A percentile compares a stretch with the other conserved stretches of the same genome.
Evolutionary conservation across 176 grass and related monocot genomes (phyloP).

Genomic region (Phragmites australis): DNA sequence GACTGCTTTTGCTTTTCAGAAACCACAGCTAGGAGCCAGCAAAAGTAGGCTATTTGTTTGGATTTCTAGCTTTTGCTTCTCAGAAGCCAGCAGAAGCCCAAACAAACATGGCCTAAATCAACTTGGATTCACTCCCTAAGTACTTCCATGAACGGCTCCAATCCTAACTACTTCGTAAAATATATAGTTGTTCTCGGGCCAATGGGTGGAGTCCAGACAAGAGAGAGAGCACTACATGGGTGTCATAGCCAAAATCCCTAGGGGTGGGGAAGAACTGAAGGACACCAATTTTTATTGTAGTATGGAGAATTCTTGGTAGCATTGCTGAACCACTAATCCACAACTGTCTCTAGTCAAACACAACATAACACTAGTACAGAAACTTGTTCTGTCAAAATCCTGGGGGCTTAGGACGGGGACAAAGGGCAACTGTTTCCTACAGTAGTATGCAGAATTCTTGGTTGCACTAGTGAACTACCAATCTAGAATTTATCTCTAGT

Average conservation of each 20-base stretch:
- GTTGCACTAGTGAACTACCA: not conserved
- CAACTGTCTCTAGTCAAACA: too few relatives aligned
- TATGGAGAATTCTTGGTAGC: not conserved
- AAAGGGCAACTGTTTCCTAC: not conserved
- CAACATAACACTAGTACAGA: not conserved
- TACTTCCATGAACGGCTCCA: not conserved
- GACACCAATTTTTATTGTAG: not conserved
- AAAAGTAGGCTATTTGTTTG: too few relatives aligned
- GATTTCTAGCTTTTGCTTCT: too few relatives aligned
- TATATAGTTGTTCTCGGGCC: not conserved
- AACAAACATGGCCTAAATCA: too few relatives aligned
- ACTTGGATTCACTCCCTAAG: slow-evolving; percentile 5
- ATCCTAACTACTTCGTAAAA: not conserved
- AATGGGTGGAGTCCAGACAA: too few relatives aligned
- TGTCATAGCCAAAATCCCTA: too few relatives aligned
- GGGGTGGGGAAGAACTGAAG: too few relatives aligned
- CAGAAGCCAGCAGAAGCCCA: too few relatives aligned
- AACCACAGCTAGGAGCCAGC: too few relatives aligned
- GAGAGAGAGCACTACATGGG: too few relatives aligned
- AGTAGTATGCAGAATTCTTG: not conserved
- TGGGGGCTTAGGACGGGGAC: not conserved
- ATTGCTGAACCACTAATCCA: not conserved
- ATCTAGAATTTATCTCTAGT: not conserved
- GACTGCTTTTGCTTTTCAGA: too few relatives aligned
- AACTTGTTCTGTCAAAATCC: not conserved